Evolutionary conservation across 768 basidiomycete genomes (phyloP), one percentile per base, ranked within the genome.

Genomic region (Serpula lacrymans): DNA sequence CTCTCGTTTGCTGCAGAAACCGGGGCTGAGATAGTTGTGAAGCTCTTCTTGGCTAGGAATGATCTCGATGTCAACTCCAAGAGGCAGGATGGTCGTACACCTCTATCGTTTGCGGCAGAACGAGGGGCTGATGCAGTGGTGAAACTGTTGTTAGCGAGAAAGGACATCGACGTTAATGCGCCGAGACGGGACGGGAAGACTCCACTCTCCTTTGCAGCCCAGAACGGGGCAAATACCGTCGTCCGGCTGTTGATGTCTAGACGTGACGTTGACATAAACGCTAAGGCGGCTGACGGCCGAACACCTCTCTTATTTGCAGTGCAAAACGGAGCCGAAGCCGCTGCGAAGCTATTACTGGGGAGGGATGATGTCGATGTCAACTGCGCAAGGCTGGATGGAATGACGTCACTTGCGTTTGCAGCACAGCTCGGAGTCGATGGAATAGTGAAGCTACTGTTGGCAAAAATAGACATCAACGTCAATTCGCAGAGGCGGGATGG

Each of bases 201-300:
- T 5, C 45, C 46, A 29, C 32, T 48, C 14, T 30, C 31, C 6
- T 40, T 18, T 18, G 44, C 44, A 18, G 47, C 47, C 9, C 16
- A 9, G 18, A 35, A 46, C 37, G 47, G 47, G 5, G 30, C 45
- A 18, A 22, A 41, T 21, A 29, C n/a, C 7, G 30, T 39, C 2
- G 44, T 48, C 23, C 14, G 16, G 21, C 17, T 48, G 24, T 24
- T 48, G 14, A 29, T 43, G 13, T 14, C 18, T 5, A 29, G 43
- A 22, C 11, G 37, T 26, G 43, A 47, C 23, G 42, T 37, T 23
- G 23, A 45, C 10, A 29, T 45, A 2, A 37, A 47, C 20, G 35
- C 43, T 9, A 24, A 35, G 24, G 44, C 33, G 9, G 8, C 9
- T 10, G 34, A 2, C 14, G 20, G 28, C 17, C 20, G 18, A 11